A percentile compares a stretch with the other conserved stretches of the same genome.
Conservation (phyloP, 2,329 filamentous ascomycete genomes). For the Fusarium drepaniforme region DNA sequence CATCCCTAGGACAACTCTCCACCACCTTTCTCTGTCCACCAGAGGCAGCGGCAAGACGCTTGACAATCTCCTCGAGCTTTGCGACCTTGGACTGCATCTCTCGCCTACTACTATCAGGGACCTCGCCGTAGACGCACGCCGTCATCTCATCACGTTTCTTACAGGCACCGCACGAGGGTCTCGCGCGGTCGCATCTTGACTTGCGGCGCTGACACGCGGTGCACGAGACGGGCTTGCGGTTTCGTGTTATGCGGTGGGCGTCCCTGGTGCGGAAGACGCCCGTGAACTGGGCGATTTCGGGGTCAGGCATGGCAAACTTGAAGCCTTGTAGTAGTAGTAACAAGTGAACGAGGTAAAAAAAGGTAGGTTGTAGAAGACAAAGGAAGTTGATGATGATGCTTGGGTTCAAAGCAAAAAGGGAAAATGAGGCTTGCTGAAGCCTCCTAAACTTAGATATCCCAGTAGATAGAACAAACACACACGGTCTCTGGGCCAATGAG, state of each 20-base stretch:
- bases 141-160: slow-evolving; percentile 51
- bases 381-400: not conserved
- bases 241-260: slow-evolving; percentile 52
- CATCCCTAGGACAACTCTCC: slow-evolving; percentile 8
- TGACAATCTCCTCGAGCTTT: slow-evolving; percentile 57
- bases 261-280: slow-evolving; percentile 54
- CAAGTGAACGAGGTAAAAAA: not conserved
- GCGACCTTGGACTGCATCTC: slow-evolving; percentile 56
- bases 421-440: not conserved
- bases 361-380: not conserved
- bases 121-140: slow-evolving; percentile 49
- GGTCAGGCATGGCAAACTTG: slow-evolving; percentile 36
- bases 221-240: slow-evolving; percentile 57
- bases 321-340: not conserved
- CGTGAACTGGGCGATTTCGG: slow-evolving; percentile 39
- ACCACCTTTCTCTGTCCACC: not conserved
- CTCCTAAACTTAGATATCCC: not conserved
- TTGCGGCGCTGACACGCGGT: slow-evolving; percentile 57
- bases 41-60: slow-evolving; percentile 46
- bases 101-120: slow-evolving; percentile 30
- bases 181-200: slow-evolving; percentile 56
- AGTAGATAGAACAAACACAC: not conserved
- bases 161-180: slow-evolving; percentile 55
- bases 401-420: not conserved
- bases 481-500: slow-evolving; percentile 1